phyloP scores from a whole-genome alignment of 257 asterid species.

The Solanum tarijense region DNA sequence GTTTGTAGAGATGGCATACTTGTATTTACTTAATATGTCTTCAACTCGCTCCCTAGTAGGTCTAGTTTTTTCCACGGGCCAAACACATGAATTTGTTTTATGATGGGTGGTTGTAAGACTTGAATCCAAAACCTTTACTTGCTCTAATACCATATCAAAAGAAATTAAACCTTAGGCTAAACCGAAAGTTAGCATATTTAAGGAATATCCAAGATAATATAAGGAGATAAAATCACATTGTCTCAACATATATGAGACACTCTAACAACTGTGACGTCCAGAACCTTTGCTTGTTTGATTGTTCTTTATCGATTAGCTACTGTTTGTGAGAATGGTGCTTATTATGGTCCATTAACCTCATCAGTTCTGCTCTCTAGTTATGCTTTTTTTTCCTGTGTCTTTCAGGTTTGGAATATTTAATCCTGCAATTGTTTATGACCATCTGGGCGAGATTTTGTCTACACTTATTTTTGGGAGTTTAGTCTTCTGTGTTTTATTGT shows the following conservation, averaged over 20 bases:
- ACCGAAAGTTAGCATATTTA: background rate
- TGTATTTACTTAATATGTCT: background rate
- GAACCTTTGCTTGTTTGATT: background rate
- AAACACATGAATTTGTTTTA: background rate
- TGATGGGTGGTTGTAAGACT: background rate
- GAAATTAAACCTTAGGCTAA: background rate
- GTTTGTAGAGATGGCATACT: background rate
- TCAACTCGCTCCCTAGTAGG: background rate
- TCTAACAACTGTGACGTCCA: background rate
- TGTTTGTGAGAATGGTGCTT: background rate
- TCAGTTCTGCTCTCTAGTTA: background rate
- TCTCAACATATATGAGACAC: background rate
- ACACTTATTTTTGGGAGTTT: constrained; percentile 86
- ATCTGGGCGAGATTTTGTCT: constrained; percentile 83
- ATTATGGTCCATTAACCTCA: background rate
- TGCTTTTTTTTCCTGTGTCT: background rate
- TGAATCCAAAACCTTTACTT: background rate
- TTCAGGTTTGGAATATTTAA: constrained; percentile 86
- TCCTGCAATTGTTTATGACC: constrained; percentile 82
- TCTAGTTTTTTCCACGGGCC: background rate
- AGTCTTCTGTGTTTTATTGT: constrained; percentile 63
- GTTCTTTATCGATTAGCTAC: background rate
- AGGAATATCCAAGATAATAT: background rate
- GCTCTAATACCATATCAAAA: background rate
- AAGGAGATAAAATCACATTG: background rate